These are phyloP conservation scores for Cordyceps fumosorosea DNA, from an alignment of 2,329 filamentous ascomycete genomes.

Conservation along the genomic window DNA sequence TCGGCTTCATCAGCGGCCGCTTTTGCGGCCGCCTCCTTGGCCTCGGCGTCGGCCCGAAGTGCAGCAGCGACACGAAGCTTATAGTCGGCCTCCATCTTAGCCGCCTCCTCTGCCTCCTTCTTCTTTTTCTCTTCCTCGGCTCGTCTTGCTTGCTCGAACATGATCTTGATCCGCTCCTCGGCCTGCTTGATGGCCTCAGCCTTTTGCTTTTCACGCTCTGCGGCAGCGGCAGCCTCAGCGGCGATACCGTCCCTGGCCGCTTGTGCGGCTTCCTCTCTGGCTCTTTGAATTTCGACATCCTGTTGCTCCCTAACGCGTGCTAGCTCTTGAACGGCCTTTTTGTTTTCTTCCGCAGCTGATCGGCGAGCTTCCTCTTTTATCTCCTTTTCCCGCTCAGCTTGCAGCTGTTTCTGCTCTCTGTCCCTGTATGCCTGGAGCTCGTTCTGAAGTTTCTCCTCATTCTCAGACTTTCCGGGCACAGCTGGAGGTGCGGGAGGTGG, in stretches of 20 bases:
- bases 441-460: constrained; percentile 34
- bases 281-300: constrained; percentile 40
- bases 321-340: constrained; percentile 34
- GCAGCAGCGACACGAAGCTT: constrained; percentile 34
- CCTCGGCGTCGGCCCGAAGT: constrained; percentile 34
- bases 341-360: constrained; percentile 38
- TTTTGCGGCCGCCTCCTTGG: constrained; percentile 35
- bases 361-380: constrained; percentile 28
- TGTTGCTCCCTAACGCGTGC: constrained; percentile 38
- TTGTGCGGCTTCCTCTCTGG: constrained; percentile 39
- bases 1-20: constrained; percentile 38
- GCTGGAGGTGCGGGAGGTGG: constrained; percentile 34
- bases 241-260: constrained; percentile 39
- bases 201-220: constrained; percentile 35
- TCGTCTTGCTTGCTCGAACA: constrained; percentile 34
- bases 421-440: constrained; percentile 26
- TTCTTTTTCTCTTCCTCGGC: constrained; percentile 38
- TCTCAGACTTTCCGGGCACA: constrained; percentile 24
- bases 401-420: constrained; percentile 33
- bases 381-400: constrained; percentile 30
- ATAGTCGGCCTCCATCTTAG: constrained; percentile 43
- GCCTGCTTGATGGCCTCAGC: constrained; percentile 29
- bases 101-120: constrained; percentile 32
- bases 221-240: constrained; percentile 37
- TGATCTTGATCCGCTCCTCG: constrained; percentile 31